Conservation (phyloP, 176 grass and related monocot genomes). For the Chloris gayana region DNA sequence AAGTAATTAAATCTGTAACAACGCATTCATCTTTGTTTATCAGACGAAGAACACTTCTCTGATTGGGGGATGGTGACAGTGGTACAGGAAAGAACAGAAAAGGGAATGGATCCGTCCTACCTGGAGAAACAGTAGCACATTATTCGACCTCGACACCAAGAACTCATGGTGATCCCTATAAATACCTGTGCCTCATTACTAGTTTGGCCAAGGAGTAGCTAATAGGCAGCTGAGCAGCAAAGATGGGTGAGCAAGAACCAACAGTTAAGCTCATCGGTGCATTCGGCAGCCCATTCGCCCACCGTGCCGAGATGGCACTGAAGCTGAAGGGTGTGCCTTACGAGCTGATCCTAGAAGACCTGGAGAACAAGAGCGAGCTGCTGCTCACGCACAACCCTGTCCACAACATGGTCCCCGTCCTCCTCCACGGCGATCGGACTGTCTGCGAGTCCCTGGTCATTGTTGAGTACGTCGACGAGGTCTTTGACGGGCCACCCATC, state of each 20-base stretch:
- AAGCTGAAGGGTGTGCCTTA: conserved; percentile 50
- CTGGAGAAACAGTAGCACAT: no score
- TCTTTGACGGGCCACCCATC: conserved; percentile 17
- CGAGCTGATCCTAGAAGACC: conserved; percentile 49
- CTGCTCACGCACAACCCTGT: conserved; percentile 49
- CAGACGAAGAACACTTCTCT: no score
- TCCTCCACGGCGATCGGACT: conserved; percentile 36
- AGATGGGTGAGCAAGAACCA: no score
- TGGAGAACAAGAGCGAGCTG: conserved; percentile 48
- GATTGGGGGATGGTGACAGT: no score
- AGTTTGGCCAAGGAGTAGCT: no score
- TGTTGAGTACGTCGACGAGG: conserved; percentile 57
- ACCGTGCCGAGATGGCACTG: conserved; percentile 43
- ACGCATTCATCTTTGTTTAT: no score
- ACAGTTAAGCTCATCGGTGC: conserved; percentile 50
- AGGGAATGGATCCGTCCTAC: no score
- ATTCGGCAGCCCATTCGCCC: conserved; percentile 48
- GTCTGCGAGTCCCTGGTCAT: conserved; percentile 48
- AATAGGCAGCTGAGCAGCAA: no score
- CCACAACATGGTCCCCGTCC: conserved; percentile 50
- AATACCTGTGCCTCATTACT: neutral
- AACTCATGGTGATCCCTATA: no score
- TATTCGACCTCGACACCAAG: no score
- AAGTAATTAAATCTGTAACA: no score
- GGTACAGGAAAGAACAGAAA: no score